Evolutionary conservation across 176 grass and related monocot species (phyloP).

Genomic region (Urochloa ruziziensis): DNA sequence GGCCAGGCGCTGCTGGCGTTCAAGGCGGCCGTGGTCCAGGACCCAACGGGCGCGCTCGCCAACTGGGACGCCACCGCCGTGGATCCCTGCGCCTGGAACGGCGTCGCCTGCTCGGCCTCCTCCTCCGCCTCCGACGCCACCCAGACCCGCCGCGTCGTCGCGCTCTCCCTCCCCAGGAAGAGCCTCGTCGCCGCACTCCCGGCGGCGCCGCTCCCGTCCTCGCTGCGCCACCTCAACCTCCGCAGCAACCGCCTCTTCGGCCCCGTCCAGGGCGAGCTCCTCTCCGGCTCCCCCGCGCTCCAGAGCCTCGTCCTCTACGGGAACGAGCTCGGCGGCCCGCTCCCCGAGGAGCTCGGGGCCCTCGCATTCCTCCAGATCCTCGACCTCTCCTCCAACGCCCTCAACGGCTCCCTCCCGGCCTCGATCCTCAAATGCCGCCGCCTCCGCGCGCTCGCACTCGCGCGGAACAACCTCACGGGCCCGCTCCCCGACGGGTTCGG

Average conservation of each 20-base stretch:
- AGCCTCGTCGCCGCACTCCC: slow-evolving; percentile 52
- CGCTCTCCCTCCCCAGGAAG: slow-evolving; percentile 71
- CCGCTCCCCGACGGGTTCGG: slow-evolving; percentile 53
- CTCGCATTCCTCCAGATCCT: slow-evolving; percentile 80
- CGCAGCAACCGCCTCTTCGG: slow-evolving; percentile 65
- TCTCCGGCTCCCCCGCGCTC: slow-evolving; percentile 36
- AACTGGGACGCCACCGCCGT: slow-evolving; percentile 64
- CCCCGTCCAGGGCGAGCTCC: slow-evolving; percentile 32
- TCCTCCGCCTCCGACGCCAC: not conserved
- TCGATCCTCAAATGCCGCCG: slow-evolving; percentile 66
- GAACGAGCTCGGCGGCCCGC: slow-evolving; percentile 57
- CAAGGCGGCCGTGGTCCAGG: slow-evolving; percentile 58
- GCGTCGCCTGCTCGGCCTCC: slow-evolving; percentile 52
- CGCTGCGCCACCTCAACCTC: slow-evolving; percentile 89
- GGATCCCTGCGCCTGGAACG: slow-evolving; percentile 90
- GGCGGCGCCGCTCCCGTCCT: slow-evolving; percentile 37
- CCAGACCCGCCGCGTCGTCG: slow-evolving; percentile 41
- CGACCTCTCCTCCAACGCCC: slow-evolving; percentile 73
- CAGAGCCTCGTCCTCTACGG: slow-evolving; percentile 84
- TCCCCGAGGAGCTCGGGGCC: slow-evolving; percentile 62
- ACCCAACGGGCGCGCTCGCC: slow-evolving; percentile 55
- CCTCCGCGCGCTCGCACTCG: slow-evolving; percentile 64
- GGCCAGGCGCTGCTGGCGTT: slow-evolving; percentile 76
- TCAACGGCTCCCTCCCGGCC: slow-evolving; percentile 61
- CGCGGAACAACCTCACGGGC: slow-evolving; percentile 62